Evolutionary conservation across 805 yeast species (phyloP), one percentile per base, ranked within the genome.

Genomic region (Sugiyamaella smithiae): DNA sequence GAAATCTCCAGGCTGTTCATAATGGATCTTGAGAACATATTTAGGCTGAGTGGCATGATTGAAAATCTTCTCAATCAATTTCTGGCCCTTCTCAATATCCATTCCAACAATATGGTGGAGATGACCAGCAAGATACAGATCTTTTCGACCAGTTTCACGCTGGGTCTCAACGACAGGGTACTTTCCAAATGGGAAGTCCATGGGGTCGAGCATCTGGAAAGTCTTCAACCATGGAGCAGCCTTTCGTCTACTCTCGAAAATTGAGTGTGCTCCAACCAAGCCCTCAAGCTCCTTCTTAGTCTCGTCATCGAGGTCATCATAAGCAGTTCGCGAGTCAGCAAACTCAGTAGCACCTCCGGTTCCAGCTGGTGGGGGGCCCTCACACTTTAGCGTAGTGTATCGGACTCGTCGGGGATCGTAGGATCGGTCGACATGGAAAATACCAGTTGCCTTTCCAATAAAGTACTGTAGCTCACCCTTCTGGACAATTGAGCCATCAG

Each of bases 391-490:
- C 11, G 48, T 45, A 14, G 48, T 45, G 44, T 45, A 45, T 17
- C 48, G 48, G 19, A 36, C 48, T 23, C 48, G 29, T 12, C 48
- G 29, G 1, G 48, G 43, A 26, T 45, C 22, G 16, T 45, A 45
- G n/a, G 48, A 45, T 38, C 37, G 14, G 44, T 45, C 48, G 32
- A 45, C 48, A 38, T 45, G 48, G 38, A 45, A 45, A 17, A 45
- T 45, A 7, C 48, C 48, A 9, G 48, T 45, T 17, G 48, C 48
- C 38, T 45, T 45, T 11, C 48, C 48, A 37, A 45, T 28, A 24
- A 45, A 45, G 22, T 45, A 45, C 25, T 45, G 48, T 14, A 45
- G 29, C 42, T 45, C 48, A 16, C 48, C 48, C 25, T 40, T 40
- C 37, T 45, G 36, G 44, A 45, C 48, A 12, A 45, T 17, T 2